Base-by-base conservation (phyloP, 2,329 filamentous ascomycete genomes). In the Sporothrix dimorphospora region DNA sequence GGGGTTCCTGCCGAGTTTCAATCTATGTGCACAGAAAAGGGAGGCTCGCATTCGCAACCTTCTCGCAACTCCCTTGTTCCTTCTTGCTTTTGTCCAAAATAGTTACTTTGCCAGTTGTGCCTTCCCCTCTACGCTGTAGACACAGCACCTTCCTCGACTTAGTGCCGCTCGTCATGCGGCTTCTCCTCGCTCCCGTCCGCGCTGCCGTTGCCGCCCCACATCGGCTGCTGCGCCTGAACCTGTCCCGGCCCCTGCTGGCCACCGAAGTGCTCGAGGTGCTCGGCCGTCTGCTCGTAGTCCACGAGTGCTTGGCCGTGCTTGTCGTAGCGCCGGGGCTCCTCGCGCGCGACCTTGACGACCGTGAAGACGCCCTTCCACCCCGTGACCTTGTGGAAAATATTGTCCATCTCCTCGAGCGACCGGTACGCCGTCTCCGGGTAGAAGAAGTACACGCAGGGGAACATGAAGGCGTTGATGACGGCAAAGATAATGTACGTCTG, bases 351-450 rank as follows among this genome's bases (percentile, higher is more conserved):
- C 30, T 77, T 73, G 14, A 86, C 84, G 14, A 85, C 82, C 19
- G 79, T 77, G 69, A 85, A 80, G 74, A 80, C 81, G 40, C 80
- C 82, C 72, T 74, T 75, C 74, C 74, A 73, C 3, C 86, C 86
- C 27, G 81, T 80, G 0, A 86, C 85, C 81, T 89, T 89, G 77
- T 85, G 79, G 59, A 80, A 80, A 69, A 92, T 89, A 72, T 87
- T 84, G 77, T 93, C 90, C 80, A 93, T 89, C 78, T 92, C 90
- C 79, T 92, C 90, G 42, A 92, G 83, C 16, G 84, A 87, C 8
- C 87, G 85, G 74, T 79, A 77, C 76, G 84, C 82, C 3, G 87
- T 88, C 77, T 88, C 87, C 0, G 86, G 86, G 74, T 86, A 86
- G 75, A 86, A 83, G 73, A 86, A 80, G 76, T 83, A 86, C 19